phyloP scores from a whole-genome alignment of 176 grass and related monocot species.

The Tillandsia leiboldiana region DNA sequence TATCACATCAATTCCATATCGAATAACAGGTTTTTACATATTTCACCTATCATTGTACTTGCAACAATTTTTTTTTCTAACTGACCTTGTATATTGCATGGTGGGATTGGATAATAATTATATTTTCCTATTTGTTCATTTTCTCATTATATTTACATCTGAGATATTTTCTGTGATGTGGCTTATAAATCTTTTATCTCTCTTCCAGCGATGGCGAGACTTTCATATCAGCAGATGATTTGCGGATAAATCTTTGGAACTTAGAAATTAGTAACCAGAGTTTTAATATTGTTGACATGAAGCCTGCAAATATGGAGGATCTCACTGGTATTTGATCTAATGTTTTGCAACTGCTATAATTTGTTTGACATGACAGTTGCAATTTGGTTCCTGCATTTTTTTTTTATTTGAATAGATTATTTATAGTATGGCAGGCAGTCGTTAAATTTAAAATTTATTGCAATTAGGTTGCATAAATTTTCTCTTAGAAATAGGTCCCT shows the following conservation, averaged over 20 bases:
- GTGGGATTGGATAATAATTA: too few relatives aligned
- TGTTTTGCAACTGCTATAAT: too few relatives aligned
- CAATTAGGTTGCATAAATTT: too few relatives aligned
- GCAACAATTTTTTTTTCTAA: neutral
- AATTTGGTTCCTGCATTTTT: too few relatives aligned
- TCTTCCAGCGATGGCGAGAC: slow-evolving; percentile 58
- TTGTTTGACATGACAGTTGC: too few relatives aligned
- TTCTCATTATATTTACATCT: slow-evolving; percentile 20
- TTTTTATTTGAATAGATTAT: too few relatives aligned
- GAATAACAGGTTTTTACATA: slow-evolving; percentile 72
- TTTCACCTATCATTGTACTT: neutral
- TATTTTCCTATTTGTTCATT: slow-evolving; percentile 9
- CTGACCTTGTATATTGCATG: neutral
- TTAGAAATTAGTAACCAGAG: slow-evolving; percentile 86
- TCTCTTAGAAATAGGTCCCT: too few relatives aligned
- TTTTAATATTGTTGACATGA: slow-evolving; percentile 92
- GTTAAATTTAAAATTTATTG: too few relatives aligned
- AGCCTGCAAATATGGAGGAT: slow-evolving; percentile 91
- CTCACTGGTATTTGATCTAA: slow-evolving; percentile 53
- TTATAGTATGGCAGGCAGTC: too few relatives aligned
- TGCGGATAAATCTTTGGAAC: slow-evolving; percentile 96
- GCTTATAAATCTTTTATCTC: slow-evolving; percentile 3
- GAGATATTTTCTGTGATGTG: too few relatives aligned
- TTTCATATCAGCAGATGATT: slow-evolving; percentile 90
- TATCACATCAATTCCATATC: slow-evolving; percentile 99